Conservation (phyloP, 192 early-diverging fungal genomes). For the Thamnidium elegans region DNA sequence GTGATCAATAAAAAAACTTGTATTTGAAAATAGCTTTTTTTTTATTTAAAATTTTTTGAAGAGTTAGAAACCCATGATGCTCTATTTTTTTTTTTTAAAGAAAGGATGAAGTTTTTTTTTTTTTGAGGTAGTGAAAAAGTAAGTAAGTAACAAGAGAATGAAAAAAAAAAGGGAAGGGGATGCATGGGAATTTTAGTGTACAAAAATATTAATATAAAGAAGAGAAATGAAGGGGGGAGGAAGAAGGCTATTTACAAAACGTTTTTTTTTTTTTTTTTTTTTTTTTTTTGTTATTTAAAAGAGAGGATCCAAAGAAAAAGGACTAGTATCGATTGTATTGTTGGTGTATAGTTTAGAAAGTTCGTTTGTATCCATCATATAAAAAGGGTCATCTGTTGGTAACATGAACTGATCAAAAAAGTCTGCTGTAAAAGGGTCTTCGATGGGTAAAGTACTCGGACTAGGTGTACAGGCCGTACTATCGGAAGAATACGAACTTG, state of each 20-base stretch:
- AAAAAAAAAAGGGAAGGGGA: slow-evolving; percentile 1
- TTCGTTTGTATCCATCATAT: slow-evolving; percentile 9
- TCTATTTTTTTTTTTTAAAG: too few species aligned
- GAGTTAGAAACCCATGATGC: too few species aligned
- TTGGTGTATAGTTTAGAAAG: slow-evolving; percentile 1
- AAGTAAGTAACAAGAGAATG: background rate
- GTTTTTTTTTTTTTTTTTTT: background rate
- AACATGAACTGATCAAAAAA: slow-evolving; percentile 22
- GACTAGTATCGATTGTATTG: slow-evolving; percentile 1
- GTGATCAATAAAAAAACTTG: too few species aligned
- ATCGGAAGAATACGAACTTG: slow-evolving; percentile 12
- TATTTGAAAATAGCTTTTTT: too few species aligned
- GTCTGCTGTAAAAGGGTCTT: background rate
- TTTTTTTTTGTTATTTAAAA: background rate
- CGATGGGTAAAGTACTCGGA: background rate
- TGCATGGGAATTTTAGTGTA: slow-evolving; percentile 7
- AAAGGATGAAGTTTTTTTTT: slow-evolving; percentile 3
- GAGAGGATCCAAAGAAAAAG: slow-evolving; percentile 17
- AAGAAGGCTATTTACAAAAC: slow-evolving; percentile 11
- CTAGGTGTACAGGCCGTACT: slow-evolving; percentile 14
- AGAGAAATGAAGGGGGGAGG: background rate
- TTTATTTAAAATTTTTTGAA: too few species aligned
- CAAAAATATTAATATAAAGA: background rate
- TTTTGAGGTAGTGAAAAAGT: background rate
- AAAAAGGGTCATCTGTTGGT: slow-evolving; percentile 20